These are phyloP conservation scores for Linnemannia exigua DNA, from an alignment of 192 early-diverging fungal species.

Conservation along the genomic window DNA sequence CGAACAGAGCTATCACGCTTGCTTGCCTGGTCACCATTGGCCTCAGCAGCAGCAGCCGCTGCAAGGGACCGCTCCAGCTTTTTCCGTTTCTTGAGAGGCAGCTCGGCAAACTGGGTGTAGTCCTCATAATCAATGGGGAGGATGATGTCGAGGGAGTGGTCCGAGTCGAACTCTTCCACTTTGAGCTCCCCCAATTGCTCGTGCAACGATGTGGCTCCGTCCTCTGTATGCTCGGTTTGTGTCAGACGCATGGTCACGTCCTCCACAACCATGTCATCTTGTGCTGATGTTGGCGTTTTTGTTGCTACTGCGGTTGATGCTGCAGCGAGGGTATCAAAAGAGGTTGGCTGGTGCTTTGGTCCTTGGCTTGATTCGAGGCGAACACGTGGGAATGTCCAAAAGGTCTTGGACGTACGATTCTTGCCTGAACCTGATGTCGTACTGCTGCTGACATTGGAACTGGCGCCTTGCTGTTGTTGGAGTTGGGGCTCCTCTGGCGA, in stretches of 20 bases:
- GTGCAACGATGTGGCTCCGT: constrained; percentile 3
- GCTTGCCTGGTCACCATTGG: not conserved
- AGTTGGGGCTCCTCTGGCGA: not conserved
- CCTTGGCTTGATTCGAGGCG: constrained; percentile 25
- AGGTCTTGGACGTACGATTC: constrained; percentile 27
- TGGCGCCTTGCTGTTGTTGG: not conserved
- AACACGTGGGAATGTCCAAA: constrained; percentile 39
- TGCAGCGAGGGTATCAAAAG: constrained; percentile 9
- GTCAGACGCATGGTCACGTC: constrained; percentile 17
- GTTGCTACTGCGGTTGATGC: constrained; percentile 7
- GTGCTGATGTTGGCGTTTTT: not conserved
- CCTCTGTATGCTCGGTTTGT: not conserved
- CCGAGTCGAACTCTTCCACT: constrained; percentile 31
- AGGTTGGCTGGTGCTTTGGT: constrained; percentile 7
- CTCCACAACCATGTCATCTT: not conserved
- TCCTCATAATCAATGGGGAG: constrained; percentile 41
- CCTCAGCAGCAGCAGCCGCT: constrained; percentile 14
- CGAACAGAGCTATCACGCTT: constrained; percentile 33
- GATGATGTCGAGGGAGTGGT: constrained; percentile 45
- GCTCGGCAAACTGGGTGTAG: constrained; percentile 46
- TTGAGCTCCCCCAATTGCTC: constrained; percentile 24
- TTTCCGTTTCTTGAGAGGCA: constrained; percentile 52
- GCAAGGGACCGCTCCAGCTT: constrained; percentile 25
- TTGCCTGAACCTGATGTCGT: constrained; percentile 15
- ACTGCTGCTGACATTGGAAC: constrained; percentile 2